Evolutionary conservation across 345 rosid genomes (phyloP).

Genomic region (Tarenaya hassleriana): DNA sequence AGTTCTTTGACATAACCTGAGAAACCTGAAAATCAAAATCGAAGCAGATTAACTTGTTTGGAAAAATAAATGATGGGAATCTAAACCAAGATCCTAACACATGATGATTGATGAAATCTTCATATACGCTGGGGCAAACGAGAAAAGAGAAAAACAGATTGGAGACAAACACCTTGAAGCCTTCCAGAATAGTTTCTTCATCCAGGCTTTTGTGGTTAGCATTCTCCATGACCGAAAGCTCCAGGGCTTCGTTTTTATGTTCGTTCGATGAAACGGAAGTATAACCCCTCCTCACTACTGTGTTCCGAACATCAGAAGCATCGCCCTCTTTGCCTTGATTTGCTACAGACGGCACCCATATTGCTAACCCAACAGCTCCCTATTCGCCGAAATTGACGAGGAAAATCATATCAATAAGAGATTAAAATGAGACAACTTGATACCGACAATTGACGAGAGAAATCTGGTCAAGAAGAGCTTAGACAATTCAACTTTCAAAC

Average conservation of each 20-base stretch:
- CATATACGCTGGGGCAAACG: no score
- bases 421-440: background rate
- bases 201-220: constrained; percentile 44
- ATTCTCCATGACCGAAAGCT: constrained; percentile 49
- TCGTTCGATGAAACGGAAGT: constrained; percentile 54
- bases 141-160: no score
- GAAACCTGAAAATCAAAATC: constrained; percentile 45
- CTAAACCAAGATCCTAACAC: no score
- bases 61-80: no score
- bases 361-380: constrained; percentile 99
- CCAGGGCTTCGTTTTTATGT: constrained; percentile 49
- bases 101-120: no score
- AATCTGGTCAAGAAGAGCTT: no score
- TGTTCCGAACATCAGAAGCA: constrained; percentile 43
- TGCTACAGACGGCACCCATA: constrained; percentile 97
- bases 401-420: constrained; percentile 13
- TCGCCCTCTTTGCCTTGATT: constrained; percentile 79
- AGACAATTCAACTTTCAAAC: no score
- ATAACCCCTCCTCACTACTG: constrained; percentile 65
- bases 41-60: background rate
- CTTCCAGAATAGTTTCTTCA: constrained; percentile 68
- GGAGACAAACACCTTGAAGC: no score
- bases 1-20: constrained; percentile 76
- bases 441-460: no score
- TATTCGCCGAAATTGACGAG: no score